A percentile compares a stretch with the other conserved stretches of the same genome.
Evolutionary conservation across 2,329 filamentous ascomycete genomes (phyloP).

Genomic region (Phoma sp.): DNA sequence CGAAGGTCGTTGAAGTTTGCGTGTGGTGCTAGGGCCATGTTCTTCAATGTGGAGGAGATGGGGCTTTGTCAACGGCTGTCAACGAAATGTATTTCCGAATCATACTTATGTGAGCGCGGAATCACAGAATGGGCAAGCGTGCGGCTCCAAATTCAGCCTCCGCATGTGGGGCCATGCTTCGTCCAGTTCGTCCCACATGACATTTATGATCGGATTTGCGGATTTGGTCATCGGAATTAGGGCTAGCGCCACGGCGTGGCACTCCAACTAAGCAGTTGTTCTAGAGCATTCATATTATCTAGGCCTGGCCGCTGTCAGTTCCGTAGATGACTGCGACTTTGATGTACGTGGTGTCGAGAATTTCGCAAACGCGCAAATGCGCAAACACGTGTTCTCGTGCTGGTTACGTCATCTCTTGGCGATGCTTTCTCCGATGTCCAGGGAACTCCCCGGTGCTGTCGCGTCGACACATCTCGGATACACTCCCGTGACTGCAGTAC

Average conservation of each 20-base stretch:
- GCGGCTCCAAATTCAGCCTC: slow-evolving; percentile 1
- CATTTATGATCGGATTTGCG: slow-evolving; percentile 11
- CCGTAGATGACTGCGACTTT: too few species aligned
- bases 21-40: slow-evolving; percentile 7
- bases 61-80: slow-evolving; percentile 4
- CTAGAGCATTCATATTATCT: neutral
- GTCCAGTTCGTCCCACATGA: neutral
- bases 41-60: slow-evolving; percentile 12
- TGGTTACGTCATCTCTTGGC: slow-evolving; percentile 2
- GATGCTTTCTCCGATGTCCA: neutral
- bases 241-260: neutral
- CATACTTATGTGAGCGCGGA: slow-evolving; percentile 4
- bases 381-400: neutral
- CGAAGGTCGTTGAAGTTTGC: neutral
- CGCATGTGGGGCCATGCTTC: slow-evolving; percentile 9
- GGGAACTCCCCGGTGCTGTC: neutral
- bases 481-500: neutral
- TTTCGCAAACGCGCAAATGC: neutral
- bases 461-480: neutral
- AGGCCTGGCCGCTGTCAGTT: too few species aligned
- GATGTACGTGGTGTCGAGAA: too few species aligned
- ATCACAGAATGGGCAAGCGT: neutral
- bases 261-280: neutral
- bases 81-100: slow-evolving; percentile 1
- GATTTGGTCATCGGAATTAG: slow-evolving; percentile 3